Evolutionary conservation across 208 protist genomes (phyloP).

Genomic region (Trypanosoma vivax): DNA sequence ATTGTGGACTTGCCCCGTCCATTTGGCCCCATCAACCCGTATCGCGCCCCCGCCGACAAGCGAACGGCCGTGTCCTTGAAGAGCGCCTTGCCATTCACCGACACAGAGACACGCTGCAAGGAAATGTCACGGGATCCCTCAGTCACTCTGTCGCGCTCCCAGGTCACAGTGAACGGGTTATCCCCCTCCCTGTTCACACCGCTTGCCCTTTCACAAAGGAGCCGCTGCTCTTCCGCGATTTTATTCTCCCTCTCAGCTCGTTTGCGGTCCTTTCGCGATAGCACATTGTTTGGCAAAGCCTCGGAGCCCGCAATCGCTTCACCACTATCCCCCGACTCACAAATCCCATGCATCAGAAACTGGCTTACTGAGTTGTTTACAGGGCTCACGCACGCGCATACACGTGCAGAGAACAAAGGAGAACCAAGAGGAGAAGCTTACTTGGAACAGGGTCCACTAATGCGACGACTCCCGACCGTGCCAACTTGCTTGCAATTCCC

Average conservation of each 20-base stretch:
- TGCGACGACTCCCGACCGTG: too few species aligned
- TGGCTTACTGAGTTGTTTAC: too few species aligned
- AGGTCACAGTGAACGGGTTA: constrained; percentile 77
- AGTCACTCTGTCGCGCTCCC: constrained; percentile 42
- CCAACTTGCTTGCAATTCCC: too few species aligned
- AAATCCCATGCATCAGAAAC: too few species aligned
- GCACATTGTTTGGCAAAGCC: too few species aligned
- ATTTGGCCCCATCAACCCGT: constrained; percentile 95
- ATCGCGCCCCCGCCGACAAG: constrained; percentile 84
- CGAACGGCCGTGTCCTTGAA: constrained; percentile 75
- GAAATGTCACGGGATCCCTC: constrained; percentile 80
- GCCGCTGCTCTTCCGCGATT: constrained; percentile 42
- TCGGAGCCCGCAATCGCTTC: too few species aligned
- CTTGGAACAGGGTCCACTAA: too few species aligned
- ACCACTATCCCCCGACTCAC: too few species aligned
- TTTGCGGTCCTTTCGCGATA: constrained; percentile 73
- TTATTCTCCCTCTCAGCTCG: constrained; percentile 53
- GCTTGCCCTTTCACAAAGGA: constrained; percentile 44
- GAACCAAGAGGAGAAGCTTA: too few species aligned
- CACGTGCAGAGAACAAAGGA: too few species aligned
- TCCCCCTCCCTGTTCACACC: constrained; percentile 58
- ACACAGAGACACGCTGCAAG: constrained; percentile 80
- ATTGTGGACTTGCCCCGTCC: constrained; percentile 94
- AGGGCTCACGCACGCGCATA: too few species aligned
- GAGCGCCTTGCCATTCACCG: constrained; percentile 78